phyloP scores from a whole-genome alignment of 306 rosid genomes.

The Vigna mungo region DNA sequence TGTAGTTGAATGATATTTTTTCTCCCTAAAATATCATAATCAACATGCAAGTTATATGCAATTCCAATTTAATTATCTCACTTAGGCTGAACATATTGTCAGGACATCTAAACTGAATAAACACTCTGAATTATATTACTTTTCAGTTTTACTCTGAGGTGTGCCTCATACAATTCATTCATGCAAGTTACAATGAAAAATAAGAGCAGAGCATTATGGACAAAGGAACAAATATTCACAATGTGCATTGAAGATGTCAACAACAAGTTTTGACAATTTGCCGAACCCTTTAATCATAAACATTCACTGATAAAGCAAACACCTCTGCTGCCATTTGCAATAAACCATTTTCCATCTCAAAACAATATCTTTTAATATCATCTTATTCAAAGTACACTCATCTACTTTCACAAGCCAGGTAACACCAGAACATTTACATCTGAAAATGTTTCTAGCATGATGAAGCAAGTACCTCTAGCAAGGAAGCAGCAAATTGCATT shows the following conservation, averaged over 20 bases:
- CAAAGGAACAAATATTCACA: conserved; percentile 43
- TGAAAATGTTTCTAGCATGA: conserved; percentile 48
- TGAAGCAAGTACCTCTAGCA: conserved; percentile 82
- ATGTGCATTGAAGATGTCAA: conserved; percentile 29
- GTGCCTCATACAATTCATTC: conserved; percentile 19
- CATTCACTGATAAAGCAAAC: conserved; percentile 41
- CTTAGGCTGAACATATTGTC: too few relatives aligned
- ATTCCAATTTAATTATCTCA: too few relatives aligned
- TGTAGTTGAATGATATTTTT: too few relatives aligned
- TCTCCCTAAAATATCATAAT: too few relatives aligned
- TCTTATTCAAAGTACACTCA: conserved; percentile 47
- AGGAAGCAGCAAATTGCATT: conserved; percentile 88
- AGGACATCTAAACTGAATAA: too few relatives aligned
- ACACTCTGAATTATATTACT: neutral
- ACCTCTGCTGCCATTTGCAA: conserved; percentile 38
- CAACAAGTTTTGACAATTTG: conserved; percentile 34
- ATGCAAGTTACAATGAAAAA: conserved; percentile 3
- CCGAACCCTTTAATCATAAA: conserved; percentile 37
- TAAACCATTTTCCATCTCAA: conserved; percentile 39
- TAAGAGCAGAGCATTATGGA: neutral
- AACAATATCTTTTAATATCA: conserved; percentile 41
- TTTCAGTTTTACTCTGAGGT: neutral
- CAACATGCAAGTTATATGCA: too few relatives aligned
- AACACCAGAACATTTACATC: conserved; percentile 39
- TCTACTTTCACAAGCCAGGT: conserved; percentile 41